Base-by-base conservation (phyloP, 73 alveolate genomes). In the Paramecium sexaurelia region DNA sequence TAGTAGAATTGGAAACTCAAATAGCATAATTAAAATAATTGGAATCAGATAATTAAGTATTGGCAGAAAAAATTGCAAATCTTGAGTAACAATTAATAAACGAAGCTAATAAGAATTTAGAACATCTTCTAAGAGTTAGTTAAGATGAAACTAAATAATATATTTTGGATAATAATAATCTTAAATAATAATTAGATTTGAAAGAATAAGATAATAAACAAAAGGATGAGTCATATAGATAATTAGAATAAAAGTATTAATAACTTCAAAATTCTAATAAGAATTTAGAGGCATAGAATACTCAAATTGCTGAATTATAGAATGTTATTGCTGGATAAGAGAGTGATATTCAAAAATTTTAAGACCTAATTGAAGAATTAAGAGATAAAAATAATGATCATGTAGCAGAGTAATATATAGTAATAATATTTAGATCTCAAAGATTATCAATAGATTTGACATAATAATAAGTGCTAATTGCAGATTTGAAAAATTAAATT, bases 321-420 rank as follows among this genome's bases (percentile, higher is more conserved):
- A 20, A 35, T 19, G 67, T 22, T 19, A 40, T 75, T 39, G 40
- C 32, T 8, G 89, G 69, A 35, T 22, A 19, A 22, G 89, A 39
- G 7, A 40, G 13, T 20, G 67, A 75, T 27, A 19, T 75, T 4
- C 22, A 75, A 37, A 40, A 40, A 1, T 37, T 39, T 7, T 19
- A 75, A 43, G 67, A 75, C 7, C 47, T 27, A 5, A 40, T 20
- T 7, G 67, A 29, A 27, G 39, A 75, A 37, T 75, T 37, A 22
- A 37, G 51, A 75, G 43, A 75, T 20, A 20, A 75, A 37, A 19
- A 75, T 20, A 24, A 20, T 40, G 24, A 75, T 8, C 40, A n/a
- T n/a, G 32, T 40, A 37, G 69, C 41, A 40, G 89, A 75, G 89
- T 75, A 75, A 7, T 75, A 47, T 11, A 69, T 40, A 11, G 37